Percentiles rank a stretch among this genome's conserved stretches.
Conservation (phyloP, 164 flowering plant genomes). For the Cinnamomum chago region DNA sequence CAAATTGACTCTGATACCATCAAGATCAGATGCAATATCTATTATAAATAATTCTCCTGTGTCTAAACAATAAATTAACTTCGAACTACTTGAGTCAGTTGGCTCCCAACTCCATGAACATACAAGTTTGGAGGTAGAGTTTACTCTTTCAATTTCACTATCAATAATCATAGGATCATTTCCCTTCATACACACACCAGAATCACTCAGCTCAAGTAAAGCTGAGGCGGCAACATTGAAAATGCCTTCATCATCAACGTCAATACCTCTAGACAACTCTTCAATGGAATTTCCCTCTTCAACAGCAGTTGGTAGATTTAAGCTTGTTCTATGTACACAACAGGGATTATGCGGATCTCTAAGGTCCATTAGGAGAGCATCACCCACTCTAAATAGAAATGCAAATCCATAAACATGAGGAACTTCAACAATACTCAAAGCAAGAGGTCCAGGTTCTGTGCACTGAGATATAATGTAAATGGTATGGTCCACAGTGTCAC, state of each 20-base stretch:
- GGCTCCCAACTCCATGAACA: slow-evolving; percentile 98
- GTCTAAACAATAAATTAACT: slow-evolving; percentile 69
- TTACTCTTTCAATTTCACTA: slow-evolving; percentile 28
- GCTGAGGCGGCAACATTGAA: slow-evolving; percentile 92
- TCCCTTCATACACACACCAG: slow-evolving; percentile 37
- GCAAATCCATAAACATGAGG: slow-evolving; percentile 70
- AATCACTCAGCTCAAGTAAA: slow-evolving; percentile 67
- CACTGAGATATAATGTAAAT: slow-evolving; percentile 51
- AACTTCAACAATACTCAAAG: slow-evolving; percentile 70
- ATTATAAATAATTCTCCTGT: slow-evolving; percentile 68
- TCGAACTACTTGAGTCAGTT: slow-evolving; percentile 30
- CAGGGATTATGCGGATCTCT: slow-evolving; percentile 61
- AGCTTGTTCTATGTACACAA: slow-evolving; percentile 53
- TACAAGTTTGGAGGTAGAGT: slow-evolving; percentile 34
- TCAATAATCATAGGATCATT: slow-evolving; percentile 92
- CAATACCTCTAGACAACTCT: slow-evolving; percentile 50
- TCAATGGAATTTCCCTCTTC: slow-evolving; percentile 51
- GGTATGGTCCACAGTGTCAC: slow-evolving; percentile 48
- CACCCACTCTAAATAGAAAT: slow-evolving; percentile 80
- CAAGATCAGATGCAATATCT: slow-evolving; percentile 47
- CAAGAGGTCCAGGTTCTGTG: slow-evolving; percentile 67
- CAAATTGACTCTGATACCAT: slow-evolving; percentile 43
- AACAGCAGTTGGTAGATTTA: slow-evolving; percentile 35
- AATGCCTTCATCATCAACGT: slow-evolving; percentile 77
- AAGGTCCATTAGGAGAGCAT: slow-evolving; percentile 81